Base-by-base conservation (phyloP, 257 asterid species). In the Thymus quinquecostatus region DNA sequence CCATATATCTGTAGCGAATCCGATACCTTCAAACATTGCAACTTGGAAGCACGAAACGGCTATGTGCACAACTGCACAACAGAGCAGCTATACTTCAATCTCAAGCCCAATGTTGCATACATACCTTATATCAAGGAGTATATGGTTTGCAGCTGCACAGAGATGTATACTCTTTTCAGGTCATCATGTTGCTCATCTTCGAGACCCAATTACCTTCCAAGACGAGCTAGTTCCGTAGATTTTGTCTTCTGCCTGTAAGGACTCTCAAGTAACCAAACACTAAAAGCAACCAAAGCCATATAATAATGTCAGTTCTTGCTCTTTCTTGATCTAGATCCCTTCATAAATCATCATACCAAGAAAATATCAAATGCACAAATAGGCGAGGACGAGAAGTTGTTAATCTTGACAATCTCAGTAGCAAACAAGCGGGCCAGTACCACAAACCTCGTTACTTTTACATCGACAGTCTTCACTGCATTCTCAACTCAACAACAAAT, bases 271-370 rank as follows among this genome's bases (percentile, higher is more conserved):
- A 55, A 33, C 30, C 41, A 55, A 33, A 38, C 41, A 55, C 13
- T 21, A 55, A 32, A 68, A 38, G 44, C 8, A 47, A 47, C 68
- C 56, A 48, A 34, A 34, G n/a, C 56, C 33, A 56, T 27, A 10
- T 10, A 44, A 47, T 60, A 47, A 11, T 38, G 41, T 55, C n/a
- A 14, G 32, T 56, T 51, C 73, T 40, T 30, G 13, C 58, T 59
- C 64, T 28, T 49, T 12, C 62, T 60, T 40, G 40, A 47, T 32
- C 58, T 8, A 47, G 44, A n/a, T 12, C 56, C 44, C 30, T 47
- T 47, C 58, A 48, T 11, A 47, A 27, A 28, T 63, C 61, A 45
- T 62, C 33, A 54, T 68, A 70, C 58, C 40, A 57, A 14, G 67
- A 64, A 38, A 49, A 34, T 44, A 53, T 60, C 33, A 14, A 0